Base-by-base conservation (phyloP, 768 basidiomycete species). In the Cystofilobasidium ferigula region DNA sequence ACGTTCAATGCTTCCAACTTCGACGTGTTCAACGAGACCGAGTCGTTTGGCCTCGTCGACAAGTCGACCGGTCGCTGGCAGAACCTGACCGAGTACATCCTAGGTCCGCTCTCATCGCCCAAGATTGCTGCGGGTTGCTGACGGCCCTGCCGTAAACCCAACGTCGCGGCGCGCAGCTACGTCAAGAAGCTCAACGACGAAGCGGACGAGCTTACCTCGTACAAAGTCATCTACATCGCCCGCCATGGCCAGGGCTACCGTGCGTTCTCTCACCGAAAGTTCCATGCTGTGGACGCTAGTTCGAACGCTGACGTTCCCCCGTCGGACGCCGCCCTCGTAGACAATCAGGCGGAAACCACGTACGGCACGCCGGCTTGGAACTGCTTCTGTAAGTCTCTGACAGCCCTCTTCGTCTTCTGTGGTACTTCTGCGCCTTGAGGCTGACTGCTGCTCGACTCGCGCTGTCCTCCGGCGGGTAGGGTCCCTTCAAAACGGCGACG, bases 221-320 rank as follows among this genome's bases (percentile, higher is more conserved):
- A 73, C 70, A 75, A 75, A 66, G 72, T 75, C 5, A 35, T 74
- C 24, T 70, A 68, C 67, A 63, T 68, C 22, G 67, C 62, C 16
- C 62, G 69, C 10, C 74, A 75, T 40, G 74, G 74, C 16, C 67
- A 75, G 60, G 74, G 73, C 10, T 36, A 40, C 30, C 32, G 22
- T 24, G 38, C 51, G 53, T 36, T 47, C 53, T 38, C 38, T 35
- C 7, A 10, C 13, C n/a, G n/a, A n/a, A n/a, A n/a, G n/a, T n/a
- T n/a, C n/a, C n/a, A n/a, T n/a, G n/a, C n/a, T n/a, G n/a, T n/a
- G n/a, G n/a, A n/a, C n/a, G n/a, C n/a, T n/a, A n/a, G n/a, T n/a
- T n/a, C n/a, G n/a, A n/a, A n/a, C 1, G 6, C 26, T 26, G 20
- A 34, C 40, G 16, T 26, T 24, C 30, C 14, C 71, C 71, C 28